phyloP scores from a whole-genome alignment of 495 filamentous ascomycete species.

The Tricharina praecox region DNA sequence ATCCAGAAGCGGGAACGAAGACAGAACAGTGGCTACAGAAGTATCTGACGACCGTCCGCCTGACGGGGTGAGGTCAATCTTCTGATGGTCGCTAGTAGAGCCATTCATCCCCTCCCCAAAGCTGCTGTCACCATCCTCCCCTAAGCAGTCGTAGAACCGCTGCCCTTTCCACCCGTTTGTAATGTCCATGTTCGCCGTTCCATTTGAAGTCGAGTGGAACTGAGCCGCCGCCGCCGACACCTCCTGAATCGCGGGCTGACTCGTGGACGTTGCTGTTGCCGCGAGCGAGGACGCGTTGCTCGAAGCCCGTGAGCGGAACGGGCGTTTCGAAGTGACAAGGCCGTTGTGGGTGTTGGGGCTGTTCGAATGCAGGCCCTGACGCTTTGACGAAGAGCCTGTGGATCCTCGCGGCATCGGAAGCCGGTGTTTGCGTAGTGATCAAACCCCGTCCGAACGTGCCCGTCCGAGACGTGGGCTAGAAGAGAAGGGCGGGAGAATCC shows the following conservation, averaged over 20 bases:
- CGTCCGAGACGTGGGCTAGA: slow-evolving; percentile 10
- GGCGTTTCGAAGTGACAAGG: slow-evolving; percentile 18
- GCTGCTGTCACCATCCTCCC: slow-evolving; percentile 17
- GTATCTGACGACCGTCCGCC: slow-evolving; percentile 12
- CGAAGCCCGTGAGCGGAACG: slow-evolving; percentile 20
- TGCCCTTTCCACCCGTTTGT: slow-evolving; percentile 20
- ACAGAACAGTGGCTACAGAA: slow-evolving; percentile 50
- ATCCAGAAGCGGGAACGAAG: slow-evolving; percentile 80
- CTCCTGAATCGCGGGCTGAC: slow-evolving; percentile 3
- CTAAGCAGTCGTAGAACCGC: slow-evolving; percentile 15
- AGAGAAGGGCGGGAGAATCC: not conserved
- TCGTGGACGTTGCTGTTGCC: not conserved
- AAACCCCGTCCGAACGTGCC: slow-evolving; percentile 25
- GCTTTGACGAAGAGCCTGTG: slow-evolving; percentile 21
- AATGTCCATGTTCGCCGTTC: slow-evolving; percentile 8
- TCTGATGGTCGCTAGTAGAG: slow-evolving; percentile 19
- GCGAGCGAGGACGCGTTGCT: slow-evolving; percentile 10
- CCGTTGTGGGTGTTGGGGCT: slow-evolving; percentile 18
- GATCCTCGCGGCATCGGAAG: slow-evolving; percentile 28
- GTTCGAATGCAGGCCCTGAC: slow-evolving; percentile 22
- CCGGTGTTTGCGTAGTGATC: slow-evolving; percentile 17
- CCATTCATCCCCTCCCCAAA: slow-evolving; percentile 20
- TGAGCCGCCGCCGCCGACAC: slow-evolving; percentile 10
- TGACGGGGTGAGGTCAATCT: slow-evolving; percentile 25
- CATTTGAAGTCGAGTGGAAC: slow-evolving; percentile 2